Percentiles rank a stretch among this genome's conserved stretches.
Conservation (phyloP, 2,329 filamentous ascomycete genomes). For the Aquanectria penicillioides region DNA sequence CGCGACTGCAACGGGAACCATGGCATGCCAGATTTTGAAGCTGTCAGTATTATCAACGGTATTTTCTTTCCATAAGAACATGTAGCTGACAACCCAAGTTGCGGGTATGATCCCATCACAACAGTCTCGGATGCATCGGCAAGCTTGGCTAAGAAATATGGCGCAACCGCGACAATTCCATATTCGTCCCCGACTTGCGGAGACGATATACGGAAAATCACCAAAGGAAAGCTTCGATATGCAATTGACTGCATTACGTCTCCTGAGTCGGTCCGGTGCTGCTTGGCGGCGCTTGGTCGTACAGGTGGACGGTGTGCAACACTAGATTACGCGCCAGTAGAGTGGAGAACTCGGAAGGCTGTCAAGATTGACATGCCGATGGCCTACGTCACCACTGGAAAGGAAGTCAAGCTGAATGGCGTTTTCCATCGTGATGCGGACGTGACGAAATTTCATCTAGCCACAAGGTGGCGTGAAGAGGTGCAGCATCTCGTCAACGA, state of each 20-base stretch:
- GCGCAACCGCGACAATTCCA: background rate
- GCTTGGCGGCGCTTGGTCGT: background rate
- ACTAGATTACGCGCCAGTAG: background rate
- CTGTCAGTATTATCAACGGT: background rate
- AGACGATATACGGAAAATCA: background rate
- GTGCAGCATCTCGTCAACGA: background rate
- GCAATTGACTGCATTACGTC: constrained; percentile 7
- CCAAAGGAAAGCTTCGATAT: background rate
- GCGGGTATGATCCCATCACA: constrained; percentile 1
- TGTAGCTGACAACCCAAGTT: no score
- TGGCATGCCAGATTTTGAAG: constrained; percentile 1
- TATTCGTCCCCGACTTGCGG: background rate
- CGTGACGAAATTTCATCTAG: background rate
- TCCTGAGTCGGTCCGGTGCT: constrained; percentile 1
- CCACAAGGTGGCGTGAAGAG: background rate
- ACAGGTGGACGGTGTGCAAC: background rate
- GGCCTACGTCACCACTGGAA: background rate
- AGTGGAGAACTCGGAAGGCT: background rate
- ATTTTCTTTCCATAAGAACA: no score
- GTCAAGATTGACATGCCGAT: background rate
- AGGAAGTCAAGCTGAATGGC: background rate
- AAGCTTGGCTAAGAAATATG: background rate
- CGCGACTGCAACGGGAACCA: background rate
- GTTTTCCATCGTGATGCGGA: background rate
- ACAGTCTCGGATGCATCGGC: constrained; percentile 5